These are phyloP conservation scores for Vitis labrusca DNA, from an alignment of 164 flowering plant species.

Conservation along the genomic window DNA sequence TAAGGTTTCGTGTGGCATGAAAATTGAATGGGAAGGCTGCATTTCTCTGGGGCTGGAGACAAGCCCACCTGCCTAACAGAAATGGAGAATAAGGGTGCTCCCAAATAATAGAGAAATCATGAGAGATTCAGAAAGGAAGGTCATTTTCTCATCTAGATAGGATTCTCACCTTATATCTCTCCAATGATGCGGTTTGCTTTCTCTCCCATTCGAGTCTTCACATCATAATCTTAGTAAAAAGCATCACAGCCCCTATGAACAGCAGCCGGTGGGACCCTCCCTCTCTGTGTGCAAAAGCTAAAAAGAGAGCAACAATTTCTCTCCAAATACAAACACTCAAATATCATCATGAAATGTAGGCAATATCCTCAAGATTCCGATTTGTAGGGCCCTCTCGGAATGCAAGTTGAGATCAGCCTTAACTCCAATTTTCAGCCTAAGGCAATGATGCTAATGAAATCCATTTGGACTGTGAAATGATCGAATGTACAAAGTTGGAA, in stretches of 20 bases:
- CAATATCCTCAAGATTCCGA: constrained; percentile 22
- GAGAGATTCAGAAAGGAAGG: not conserved
- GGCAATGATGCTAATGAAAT: constrained; percentile 2
- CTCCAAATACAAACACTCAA: constrained; percentile 4
- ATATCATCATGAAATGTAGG: constrained; percentile 11
- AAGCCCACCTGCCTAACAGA: too few relatives aligned
- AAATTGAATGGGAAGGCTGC: too few relatives aligned
- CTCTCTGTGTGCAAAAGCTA: constrained; percentile 1
- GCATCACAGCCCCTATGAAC: not conserved
- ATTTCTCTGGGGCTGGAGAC: too few relatives aligned
- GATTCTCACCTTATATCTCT: constrained; percentile 1
- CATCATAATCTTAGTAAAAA: not conserved
- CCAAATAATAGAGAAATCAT: not conserved
- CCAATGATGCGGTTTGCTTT: not conserved
- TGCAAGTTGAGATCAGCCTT: constrained; percentile 5
- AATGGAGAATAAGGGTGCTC: not conserved
- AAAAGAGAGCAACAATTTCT: constrained; percentile 1
- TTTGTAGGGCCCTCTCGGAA: constrained; percentile 14
- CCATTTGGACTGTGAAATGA: not conserved
- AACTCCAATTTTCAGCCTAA: not conserved
- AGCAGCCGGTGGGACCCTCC: constrained; percentile 11
- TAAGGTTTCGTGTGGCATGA: too few relatives aligned
- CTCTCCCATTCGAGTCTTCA: not conserved
- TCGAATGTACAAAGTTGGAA: constrained; percentile 10
- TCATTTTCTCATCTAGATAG: not conserved